phyloP scores from a whole-genome alignment of 805 yeast genomes.

The Wickerhamomyces silvicola region DNA sequence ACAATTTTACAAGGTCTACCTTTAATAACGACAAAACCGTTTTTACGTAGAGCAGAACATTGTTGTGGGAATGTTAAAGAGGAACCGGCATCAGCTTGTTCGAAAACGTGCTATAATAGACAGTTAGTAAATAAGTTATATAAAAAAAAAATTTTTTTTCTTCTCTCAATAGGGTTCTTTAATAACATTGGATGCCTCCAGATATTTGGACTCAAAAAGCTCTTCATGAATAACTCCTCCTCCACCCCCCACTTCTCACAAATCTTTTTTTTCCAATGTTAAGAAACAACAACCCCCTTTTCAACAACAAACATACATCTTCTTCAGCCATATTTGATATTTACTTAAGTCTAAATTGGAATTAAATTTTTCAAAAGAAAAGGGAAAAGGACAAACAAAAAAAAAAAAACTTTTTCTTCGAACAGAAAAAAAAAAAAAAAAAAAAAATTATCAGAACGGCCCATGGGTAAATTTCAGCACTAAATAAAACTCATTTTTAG shows the following conservation, averaged over 20 bases:
- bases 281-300: no score
- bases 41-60: constrained; percentile 99
- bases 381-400: constrained; percentile 1
- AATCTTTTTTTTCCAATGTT: no score
- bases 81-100: constrained; percentile 98
- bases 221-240: no score
- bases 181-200: background rate
- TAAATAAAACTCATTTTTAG: no score
- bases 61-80: constrained; percentile 98
- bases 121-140: constrained; percentile 6
- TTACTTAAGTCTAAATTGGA: constrained; percentile 1
- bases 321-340: constrained; percentile 24
- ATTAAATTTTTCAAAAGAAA: constrained; percentile 2
- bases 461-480: no score
- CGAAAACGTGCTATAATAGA: constrained; percentile 75
- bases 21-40: constrained; percentile 98
- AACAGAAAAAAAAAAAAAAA: no score
- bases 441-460: no score
- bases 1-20: constrained; percentile 99
- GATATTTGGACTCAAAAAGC: no score
- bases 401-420: constrained; percentile 3
- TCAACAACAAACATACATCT: constrained; percentile 22
- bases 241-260: no score
- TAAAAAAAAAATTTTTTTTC: background rate
- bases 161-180: background rate